phyloP scores from a whole-genome alignment of 1,284 basidiomycete genomes.

The Irpex rosettiformis region DNA sequence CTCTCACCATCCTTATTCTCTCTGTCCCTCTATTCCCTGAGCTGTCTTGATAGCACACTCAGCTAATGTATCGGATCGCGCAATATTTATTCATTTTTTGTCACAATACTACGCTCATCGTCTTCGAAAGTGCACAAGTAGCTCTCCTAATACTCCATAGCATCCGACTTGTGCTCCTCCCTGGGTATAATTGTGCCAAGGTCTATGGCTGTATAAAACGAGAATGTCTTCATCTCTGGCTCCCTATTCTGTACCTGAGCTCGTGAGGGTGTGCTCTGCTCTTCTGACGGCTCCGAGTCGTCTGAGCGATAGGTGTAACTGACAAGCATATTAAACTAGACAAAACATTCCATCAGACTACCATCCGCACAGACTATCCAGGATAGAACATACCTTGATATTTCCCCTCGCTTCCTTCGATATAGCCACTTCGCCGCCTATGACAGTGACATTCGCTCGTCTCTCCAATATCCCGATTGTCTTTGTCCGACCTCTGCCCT shows the following conservation, averaged over 20 bases:
- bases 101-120: background rate
- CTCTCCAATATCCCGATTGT: constrained; percentile 79
- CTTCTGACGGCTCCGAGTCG: constrained; percentile 61
- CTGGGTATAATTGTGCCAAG: constrained; percentile 66
- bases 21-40: no score
- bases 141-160: constrained; percentile 3
- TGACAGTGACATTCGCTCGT: constrained; percentile 82
- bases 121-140: background rate
- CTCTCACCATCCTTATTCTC: background rate
- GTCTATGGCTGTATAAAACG: constrained; percentile 80
- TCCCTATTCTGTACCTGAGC: constrained; percentile 34
- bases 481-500: constrained; percentile 51
- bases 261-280: constrained; percentile 41
- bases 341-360: constrained; percentile 15
- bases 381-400: constrained; percentile 55
- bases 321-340: constrained; percentile 87
- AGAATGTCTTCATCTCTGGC: constrained; percentile 80
- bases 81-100: background rate
- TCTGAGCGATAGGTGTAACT: constrained; percentile 91
- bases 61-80: background rate
- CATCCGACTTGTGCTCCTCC: constrained; percentile 41
- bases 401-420: constrained; percentile 71
- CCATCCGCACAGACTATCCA: constrained; percentile 13
- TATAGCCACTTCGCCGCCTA: constrained; percentile 80
- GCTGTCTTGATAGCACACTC: constrained; percentile 3